These are phyloP conservation scores for Cylindrotheca fusiformis DNA, from an alignment of 108 stramenopile genomes.

Conservation along the genomic window DNA sequence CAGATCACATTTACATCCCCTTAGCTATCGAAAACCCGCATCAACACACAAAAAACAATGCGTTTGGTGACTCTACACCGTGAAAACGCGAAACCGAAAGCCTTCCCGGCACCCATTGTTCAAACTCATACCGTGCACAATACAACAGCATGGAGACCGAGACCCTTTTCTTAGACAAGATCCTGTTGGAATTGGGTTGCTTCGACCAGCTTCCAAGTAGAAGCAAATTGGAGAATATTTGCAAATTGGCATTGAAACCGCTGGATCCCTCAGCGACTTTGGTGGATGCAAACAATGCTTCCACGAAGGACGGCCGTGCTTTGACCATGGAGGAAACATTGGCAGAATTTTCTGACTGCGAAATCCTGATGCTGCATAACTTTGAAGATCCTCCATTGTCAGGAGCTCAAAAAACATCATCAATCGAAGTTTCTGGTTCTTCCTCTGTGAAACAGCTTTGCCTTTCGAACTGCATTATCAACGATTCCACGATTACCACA, in stretches of 20 bases:
- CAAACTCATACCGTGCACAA: no score
- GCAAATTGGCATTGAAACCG: conserved; percentile 2
- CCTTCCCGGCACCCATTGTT: no score
- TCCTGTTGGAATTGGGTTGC: conserved; percentile 3
- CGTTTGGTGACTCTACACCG: no score
- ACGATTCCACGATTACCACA: neutral
- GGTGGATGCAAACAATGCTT: neutral
- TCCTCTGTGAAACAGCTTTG: conserved; percentile 8
- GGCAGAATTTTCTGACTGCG: neutral
- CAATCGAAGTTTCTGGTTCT: neutral
- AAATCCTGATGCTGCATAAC: conserved; percentile 3
- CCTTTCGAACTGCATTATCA: conserved; percentile 1
- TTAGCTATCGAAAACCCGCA: no score
- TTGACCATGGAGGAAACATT: neutral
- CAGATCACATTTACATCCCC: no score
- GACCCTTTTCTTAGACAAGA: no score
- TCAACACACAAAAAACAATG: no score
- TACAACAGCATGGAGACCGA: no score
- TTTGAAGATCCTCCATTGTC: neutral
- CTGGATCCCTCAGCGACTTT: neutral
- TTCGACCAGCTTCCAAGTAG: conserved; percentile 1
- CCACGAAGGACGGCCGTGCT: neutral
- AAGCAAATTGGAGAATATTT: neutral
- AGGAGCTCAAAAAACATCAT: neutral
- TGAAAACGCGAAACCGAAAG: no score